These are phyloP conservation scores for Pythium volutum DNA, from an alignment of 352 stramenopile species.

Conservation along the genomic window DNA sequence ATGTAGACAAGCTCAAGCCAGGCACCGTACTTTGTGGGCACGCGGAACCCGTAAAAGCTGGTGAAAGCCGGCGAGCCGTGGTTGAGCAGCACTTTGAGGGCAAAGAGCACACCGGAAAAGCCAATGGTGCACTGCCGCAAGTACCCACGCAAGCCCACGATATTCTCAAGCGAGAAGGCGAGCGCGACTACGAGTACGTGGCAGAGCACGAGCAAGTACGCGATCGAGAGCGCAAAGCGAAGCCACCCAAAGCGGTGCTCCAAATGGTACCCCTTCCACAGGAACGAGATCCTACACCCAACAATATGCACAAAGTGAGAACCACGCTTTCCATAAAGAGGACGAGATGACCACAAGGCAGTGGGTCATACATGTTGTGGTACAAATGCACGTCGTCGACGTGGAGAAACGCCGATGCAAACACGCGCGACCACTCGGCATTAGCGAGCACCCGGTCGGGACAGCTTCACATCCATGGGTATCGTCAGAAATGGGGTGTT, in stretches of 20 bases:
- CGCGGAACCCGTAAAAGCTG: constrained; percentile 59
- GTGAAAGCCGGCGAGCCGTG: constrained; percentile 64
- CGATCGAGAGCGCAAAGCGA: constrained; percentile 46
- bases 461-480: constrained; percentile 40
- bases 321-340: constrained; percentile 12
- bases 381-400: constrained; percentile 85
- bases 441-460: constrained; percentile 48
- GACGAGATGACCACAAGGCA: not conserved
- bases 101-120: constrained; percentile 77
- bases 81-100: constrained; percentile 85
- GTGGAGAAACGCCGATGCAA: constrained; percentile 81
- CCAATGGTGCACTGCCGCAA: constrained; percentile 61
- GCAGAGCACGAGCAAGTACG: constrained; percentile 56
- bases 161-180: constrained; percentile 32
- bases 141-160: constrained; percentile 23
- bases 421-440: constrained; percentile 40
- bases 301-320: not conserved
- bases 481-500: not conserved
- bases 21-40: constrained; percentile 85
- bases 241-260: constrained; percentile 51
- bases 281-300: constrained; percentile 56
- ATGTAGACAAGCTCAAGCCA: constrained; percentile 89
- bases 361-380: constrained; percentile 83
- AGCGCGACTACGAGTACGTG: constrained; percentile 56
- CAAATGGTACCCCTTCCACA: constrained; percentile 85